Conservation (phyloP, 371 early-diverging fungal genomes). For the Mortierella sp. region DNA sequence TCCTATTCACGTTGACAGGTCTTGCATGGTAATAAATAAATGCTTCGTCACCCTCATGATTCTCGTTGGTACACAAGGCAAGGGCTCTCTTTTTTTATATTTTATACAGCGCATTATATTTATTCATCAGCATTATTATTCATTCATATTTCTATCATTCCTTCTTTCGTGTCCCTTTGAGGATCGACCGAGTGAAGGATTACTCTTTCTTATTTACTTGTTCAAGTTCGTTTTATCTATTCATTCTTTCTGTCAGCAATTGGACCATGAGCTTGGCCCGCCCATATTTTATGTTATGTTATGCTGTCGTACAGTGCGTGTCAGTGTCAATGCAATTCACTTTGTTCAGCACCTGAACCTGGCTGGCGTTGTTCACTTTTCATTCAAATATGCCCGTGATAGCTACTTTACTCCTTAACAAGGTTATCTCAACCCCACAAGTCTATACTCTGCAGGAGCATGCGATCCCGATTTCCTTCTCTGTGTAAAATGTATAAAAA, state of each 20-base stretch:
- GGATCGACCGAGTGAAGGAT: conserved; percentile 8
- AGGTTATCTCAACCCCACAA: background rate
- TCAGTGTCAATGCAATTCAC: background rate
- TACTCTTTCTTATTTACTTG: background rate
- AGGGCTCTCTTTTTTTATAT: conserved; percentile 3
- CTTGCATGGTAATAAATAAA: background rate
- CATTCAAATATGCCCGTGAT: background rate
- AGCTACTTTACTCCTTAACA: background rate
- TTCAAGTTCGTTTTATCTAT: background rate
- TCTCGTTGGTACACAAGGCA: background rate
- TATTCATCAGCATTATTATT: conserved; percentile 6
- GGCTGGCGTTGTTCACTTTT: background rate
- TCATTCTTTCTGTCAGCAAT: background rate
- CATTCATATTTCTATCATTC: background rate
- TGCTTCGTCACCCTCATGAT: conserved; percentile 9
- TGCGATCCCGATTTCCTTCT: background rate
- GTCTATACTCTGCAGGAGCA: background rate
- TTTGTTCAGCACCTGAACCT: background rate
- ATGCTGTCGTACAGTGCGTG: background rate
- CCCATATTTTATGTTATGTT: background rate
- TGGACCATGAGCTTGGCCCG: background rate
- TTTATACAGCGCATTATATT: background rate
- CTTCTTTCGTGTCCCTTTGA: background rate
- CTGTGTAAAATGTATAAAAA: background rate
- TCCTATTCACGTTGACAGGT: background rate